Percentiles rank a stretch among this genome's conserved stretches.
Evolutionary conservation across 1,139 yeast species (phyloP).

Genomic region (Meyerozyma elateridarum): DNA sequence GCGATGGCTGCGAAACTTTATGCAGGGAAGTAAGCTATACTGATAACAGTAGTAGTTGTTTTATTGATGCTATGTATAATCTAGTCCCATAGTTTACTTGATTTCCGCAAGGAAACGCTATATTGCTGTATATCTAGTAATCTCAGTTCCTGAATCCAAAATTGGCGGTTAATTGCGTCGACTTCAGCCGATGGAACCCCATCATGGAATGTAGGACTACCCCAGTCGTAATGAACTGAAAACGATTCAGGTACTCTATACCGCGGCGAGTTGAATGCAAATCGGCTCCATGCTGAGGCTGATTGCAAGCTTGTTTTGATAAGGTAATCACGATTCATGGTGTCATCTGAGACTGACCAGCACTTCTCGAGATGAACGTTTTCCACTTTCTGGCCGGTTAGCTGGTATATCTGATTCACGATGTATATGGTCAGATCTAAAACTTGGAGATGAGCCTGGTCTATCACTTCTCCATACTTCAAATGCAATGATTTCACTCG

Average conservation of each 20-base stretch:
- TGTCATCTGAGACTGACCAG: conserved; percentile 32
- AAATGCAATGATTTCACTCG: conserved; percentile 15
- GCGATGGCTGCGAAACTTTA: no score
- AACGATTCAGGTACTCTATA: conserved; percentile 17
- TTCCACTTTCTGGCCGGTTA: conserved; percentile 8
- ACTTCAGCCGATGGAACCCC: no score
- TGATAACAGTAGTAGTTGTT: no score
- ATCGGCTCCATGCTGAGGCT: conserved; percentile 18
- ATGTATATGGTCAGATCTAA: conserved; percentile 19
- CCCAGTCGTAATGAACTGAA: conserved; percentile 6
- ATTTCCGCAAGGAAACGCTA: conserved; percentile 16
- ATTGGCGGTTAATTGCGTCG: conserved; percentile 7
- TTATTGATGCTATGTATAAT: conserved; percentile 3
- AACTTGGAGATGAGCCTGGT: conserved; percentile 25
- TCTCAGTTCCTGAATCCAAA: conserved; percentile 28
- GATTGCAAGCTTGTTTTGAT: conserved; percentile 7
- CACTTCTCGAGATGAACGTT: conserved; percentile 23
- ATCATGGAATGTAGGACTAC: background rate
- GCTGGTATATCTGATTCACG: conserved; percentile 11
- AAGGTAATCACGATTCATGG: conserved; percentile 19
- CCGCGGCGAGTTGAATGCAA: conserved; percentile 22
- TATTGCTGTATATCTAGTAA: conserved; percentile 31
- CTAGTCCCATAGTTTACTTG: conserved; percentile 16
- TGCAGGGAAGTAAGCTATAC: no score
- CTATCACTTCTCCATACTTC: conserved; percentile 29